Base-by-base conservation (phyloP, 2,329 filamentous ascomycete genomes). In the Keithomyces neogunnii region DNA sequence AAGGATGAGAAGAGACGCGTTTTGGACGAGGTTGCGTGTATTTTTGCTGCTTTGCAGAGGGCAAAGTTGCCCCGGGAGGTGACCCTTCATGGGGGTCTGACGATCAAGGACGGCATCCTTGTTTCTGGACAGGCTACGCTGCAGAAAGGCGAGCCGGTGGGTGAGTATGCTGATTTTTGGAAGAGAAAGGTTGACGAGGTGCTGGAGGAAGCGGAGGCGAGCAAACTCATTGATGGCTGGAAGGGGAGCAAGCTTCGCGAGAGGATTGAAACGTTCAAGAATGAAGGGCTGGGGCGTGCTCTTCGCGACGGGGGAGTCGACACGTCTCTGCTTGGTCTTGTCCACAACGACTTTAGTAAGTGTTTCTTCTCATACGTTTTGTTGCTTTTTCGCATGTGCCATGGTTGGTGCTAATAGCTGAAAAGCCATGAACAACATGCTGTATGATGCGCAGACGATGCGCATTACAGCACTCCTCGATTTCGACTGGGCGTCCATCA, bases 311-410 rank as follows among this genome's bases (percentile, higher is more conserved):
- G 33, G 6, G 33, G 33, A 35, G 36, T 48, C 11, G 47, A 64
- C 11, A 47, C 33, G 2, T 29, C 39, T 3, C 48, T 50, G n/a
- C 38, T 51, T 1, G 55, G 39, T 11, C 49, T 65, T 3, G 51
- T 61, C 2, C 61, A 65, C n/a, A 54, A 54, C 3, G 62, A 63
- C 47, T 53, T 63, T 0, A 64, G 62, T 64, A 44, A 52, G 61
- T 53, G 6, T 35, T 35, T 35, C 33, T 6, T 35, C 6, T 19
- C 8, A 7, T 19, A 62, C 19, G 19, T 19, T 19, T 19, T 19
- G 19, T 19, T 19, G 19, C 19, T 19, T 19, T 19, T 19, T 19
- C 19, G 19, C 19, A 19, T 19, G 19, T 19, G 19, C 19, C 19
- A 19, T 19, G 19, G 19, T 19, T 19, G 19, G 19, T 19, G 19